phyloP scores from a whole-genome alignment of 352 stramenopile genomes.

The Thalassiosira mediterranea region DNA sequence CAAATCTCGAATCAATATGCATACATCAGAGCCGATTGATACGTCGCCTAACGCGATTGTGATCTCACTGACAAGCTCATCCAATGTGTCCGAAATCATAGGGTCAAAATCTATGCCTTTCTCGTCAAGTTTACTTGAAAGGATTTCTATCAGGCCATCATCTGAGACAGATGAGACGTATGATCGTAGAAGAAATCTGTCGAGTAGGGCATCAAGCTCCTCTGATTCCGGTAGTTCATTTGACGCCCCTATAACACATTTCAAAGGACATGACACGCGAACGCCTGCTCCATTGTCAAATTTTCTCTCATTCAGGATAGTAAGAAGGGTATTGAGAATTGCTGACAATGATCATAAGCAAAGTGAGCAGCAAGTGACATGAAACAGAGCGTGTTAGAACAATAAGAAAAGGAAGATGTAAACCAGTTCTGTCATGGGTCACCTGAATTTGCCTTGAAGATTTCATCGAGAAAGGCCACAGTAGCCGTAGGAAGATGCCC shows the following conservation, averaged over 20 bases:
- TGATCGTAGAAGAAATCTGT: constrained; percentile 76
- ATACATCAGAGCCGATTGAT: constrained; percentile 47
- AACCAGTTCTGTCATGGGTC: too few relatives aligned
- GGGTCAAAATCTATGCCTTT: constrained; percentile 11
- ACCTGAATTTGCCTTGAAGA: too few relatives aligned
- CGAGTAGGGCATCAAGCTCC: constrained; percentile 75
- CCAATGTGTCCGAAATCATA: constrained; percentile 20
- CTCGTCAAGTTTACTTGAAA: constrained; percentile 35
- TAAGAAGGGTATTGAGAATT: constrained; percentile 80
- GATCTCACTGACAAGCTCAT: constrained; percentile 25
- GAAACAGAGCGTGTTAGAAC: too few relatives aligned
- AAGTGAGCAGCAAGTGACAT: too few relatives aligned
- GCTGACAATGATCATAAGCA: constrained; percentile 69
- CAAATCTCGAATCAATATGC: constrained; percentile 62
- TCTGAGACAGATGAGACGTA: constrained; percentile 74
- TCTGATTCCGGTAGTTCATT: constrained; percentile 79
- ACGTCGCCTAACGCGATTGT: constrained; percentile 43
- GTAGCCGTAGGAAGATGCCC: constrained; percentile 68
- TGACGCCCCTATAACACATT: constrained; percentile 77
- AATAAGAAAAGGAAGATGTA: too few relatives aligned
- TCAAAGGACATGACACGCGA: constrained; percentile 62
- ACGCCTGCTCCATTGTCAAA: constrained; percentile 74
- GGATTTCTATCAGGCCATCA: constrained; percentile 55
- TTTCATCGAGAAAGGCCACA: constrained; percentile 81
- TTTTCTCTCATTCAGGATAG: constrained; percentile 79